Conservation (phyloP, 768 basidiomycete genomes). For the Tylopilus vinaceipallidus region DNA sequence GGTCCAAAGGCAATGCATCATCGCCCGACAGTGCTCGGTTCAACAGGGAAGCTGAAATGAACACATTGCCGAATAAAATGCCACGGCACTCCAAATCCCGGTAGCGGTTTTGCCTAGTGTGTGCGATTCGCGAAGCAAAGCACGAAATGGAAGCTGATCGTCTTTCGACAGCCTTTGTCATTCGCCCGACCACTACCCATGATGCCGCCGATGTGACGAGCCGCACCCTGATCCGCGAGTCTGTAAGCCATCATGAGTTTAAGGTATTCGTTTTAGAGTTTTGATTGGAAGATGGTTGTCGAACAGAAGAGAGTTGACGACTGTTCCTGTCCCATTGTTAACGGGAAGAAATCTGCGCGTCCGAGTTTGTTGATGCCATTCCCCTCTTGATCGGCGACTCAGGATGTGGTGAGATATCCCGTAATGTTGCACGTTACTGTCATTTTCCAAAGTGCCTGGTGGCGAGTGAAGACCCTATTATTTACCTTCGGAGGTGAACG, state of each 20-base stretch:
- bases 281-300: not conserved
- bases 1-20: not conserved
- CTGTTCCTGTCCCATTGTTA: not conserved
- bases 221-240: not conserved
- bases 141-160: not conserved
- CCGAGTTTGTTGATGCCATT: not conserved
- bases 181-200: conserved; percentile 4
- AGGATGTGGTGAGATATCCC: conserved; percentile 1
- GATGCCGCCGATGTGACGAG: not conserved
- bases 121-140: not conserved
- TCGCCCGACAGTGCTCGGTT: not conserved
- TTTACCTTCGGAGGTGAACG: no score
- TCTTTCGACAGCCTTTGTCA: conserved; percentile 1
- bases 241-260: no score
- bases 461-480: conserved; percentile 7
- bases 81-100: not conserved
- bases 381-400: conserved; percentile 17
- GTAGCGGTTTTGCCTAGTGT: not conserved
- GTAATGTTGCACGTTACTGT: conserved; percentile 15
- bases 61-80: conserved; percentile 6
- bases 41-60: not conserved
- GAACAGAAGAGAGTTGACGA: not conserved
- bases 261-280: not conserved
- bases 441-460: conserved; percentile 16
- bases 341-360: not conserved